phyloP scores from a whole-genome alignment of 1,284 basidiomycete genomes.

The Leccinum pallidistipes region DNA sequence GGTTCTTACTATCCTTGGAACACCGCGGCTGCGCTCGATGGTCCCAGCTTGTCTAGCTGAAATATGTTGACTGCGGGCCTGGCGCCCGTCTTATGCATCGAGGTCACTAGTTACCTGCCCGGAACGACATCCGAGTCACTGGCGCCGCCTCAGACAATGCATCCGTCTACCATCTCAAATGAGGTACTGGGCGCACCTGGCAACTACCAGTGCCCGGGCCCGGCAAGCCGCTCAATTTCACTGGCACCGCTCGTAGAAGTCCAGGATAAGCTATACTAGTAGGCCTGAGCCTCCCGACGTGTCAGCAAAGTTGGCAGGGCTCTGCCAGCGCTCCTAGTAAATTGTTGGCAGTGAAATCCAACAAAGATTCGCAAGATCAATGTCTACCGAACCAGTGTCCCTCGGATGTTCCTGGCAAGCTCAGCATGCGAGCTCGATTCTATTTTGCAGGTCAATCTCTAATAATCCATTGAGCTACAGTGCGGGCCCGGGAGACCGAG shows the following conservation, averaged over 20 bases:
- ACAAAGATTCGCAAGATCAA: not conserved
- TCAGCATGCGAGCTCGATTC: not conserved
- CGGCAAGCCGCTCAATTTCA: not conserved
- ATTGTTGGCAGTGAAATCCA: not conserved
- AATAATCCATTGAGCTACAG: not conserved
- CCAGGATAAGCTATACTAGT: not conserved
- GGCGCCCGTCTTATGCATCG: not conserved
- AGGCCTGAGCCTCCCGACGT: not conserved
- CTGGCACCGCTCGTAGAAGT: not conserved
- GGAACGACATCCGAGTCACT: not conserved
- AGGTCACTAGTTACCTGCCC: not conserved
- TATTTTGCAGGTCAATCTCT: not conserved
- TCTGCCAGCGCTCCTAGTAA: not conserved
- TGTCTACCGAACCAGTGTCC: not conserved
- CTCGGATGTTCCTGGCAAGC: not conserved
- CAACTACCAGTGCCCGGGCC: not conserved
- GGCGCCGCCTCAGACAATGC: not conserved
- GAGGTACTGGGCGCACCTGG: not conserved
- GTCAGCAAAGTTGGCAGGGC: not conserved
- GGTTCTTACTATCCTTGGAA: not conserved
- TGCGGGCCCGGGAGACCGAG: not conserved
- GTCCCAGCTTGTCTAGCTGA: not conserved
- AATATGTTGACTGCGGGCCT: not conserved
- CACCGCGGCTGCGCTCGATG: not conserved
- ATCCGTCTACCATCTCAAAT: not conserved